Conservation (phyloP, 2,329 filamentous ascomycete species). For the Beauveria sp. region DNA sequence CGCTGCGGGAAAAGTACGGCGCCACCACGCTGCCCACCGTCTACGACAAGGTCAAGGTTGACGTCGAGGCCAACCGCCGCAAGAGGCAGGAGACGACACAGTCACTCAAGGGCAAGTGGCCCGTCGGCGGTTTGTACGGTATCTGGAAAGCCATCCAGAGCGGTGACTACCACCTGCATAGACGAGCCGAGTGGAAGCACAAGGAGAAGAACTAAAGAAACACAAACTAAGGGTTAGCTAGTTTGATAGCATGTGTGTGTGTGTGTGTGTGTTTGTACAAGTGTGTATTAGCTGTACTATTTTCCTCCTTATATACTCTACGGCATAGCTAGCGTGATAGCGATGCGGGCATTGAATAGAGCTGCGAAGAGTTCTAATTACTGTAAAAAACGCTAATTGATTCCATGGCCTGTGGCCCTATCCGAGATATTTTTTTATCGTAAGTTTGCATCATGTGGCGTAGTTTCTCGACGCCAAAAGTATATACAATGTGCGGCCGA, state of each 20-base stretch:
- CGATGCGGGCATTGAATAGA: not conserved
- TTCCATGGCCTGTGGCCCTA: not conserved
- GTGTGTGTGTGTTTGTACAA: no score
- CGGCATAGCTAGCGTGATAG: not conserved
- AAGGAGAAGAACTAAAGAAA: conserved; percentile 21
- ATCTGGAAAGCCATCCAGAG: conserved; percentile 53
- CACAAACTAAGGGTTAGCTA: not conserved
- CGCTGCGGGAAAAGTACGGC: conserved; percentile 53
- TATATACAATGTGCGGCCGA: conserved; percentile 6
- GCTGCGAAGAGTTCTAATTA: not conserved
- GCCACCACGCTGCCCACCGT: conserved; percentile 57
- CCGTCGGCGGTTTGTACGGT: conserved; percentile 52
- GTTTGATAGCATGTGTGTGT: not conserved
- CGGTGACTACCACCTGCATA: conserved; percentile 47
- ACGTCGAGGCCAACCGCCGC: conserved; percentile 36
- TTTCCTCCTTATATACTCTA: not conserved
- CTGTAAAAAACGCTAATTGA: not conserved
- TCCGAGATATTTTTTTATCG: not conserved
- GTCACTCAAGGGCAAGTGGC: conserved; percentile 42
- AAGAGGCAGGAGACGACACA: conserved; percentile 31
- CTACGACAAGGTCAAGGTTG: conserved; percentile 62
- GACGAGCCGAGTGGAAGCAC: conserved; percentile 47
- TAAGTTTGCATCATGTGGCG: not conserved
- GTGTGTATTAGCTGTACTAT: not conserved
- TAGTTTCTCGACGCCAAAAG: not conserved